Evolutionary conservation across 805 yeast genomes (phyloP).

Genomic region (Zygosaccharomyces rouxii): DNA sequence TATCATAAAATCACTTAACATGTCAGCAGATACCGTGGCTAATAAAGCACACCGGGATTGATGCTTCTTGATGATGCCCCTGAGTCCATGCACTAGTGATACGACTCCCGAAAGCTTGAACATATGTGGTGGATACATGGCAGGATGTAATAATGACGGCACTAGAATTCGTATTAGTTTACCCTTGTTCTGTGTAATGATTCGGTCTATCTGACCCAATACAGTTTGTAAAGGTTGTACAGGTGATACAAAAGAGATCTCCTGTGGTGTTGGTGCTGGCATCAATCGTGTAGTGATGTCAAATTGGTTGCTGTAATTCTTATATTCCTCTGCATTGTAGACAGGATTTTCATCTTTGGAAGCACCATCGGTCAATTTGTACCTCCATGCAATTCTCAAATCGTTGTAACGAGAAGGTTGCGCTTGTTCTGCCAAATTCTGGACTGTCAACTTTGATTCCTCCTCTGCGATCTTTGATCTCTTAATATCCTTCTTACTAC

Average conservation of each 20-base stretch:
- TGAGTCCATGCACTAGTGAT: constrained; percentile 58
- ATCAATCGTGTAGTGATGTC: constrained; percentile 69
- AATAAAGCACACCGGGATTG: constrained; percentile 46
- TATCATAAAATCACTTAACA: constrained; percentile 49
- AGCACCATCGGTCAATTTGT: constrained; percentile 49
- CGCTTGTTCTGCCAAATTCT: constrained; percentile 48
- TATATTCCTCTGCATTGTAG: constrained; percentile 36
- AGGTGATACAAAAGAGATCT: constrained; percentile 53
- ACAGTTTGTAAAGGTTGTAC: constrained; percentile 26
- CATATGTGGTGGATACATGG: constrained; percentile 53
- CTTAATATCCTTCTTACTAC: constrained; percentile 61
- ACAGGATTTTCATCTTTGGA: constrained; percentile 10
- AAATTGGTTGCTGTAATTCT: constrained; percentile 59
- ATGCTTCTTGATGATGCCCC: constrained; percentile 47
- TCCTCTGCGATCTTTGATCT: constrained; percentile 52
- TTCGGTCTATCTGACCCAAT: constrained; percentile 42
- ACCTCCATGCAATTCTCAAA: constrained; percentile 92
- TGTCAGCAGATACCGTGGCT: constrained; percentile 57
- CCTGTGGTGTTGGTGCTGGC: constrained; percentile 63
- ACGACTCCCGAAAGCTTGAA: constrained; percentile 46
- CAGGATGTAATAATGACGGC: constrained; percentile 80
- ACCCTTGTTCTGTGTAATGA: constrained; percentile 41
- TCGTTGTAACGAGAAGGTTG: constrained; percentile 37
- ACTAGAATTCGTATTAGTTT: constrained; percentile 60
- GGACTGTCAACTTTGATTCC: constrained; percentile 62